Conservation (phyloP, 1,284 basidiomycete genomes). For the Cutaneotrichosporon mucoides region DNA sequence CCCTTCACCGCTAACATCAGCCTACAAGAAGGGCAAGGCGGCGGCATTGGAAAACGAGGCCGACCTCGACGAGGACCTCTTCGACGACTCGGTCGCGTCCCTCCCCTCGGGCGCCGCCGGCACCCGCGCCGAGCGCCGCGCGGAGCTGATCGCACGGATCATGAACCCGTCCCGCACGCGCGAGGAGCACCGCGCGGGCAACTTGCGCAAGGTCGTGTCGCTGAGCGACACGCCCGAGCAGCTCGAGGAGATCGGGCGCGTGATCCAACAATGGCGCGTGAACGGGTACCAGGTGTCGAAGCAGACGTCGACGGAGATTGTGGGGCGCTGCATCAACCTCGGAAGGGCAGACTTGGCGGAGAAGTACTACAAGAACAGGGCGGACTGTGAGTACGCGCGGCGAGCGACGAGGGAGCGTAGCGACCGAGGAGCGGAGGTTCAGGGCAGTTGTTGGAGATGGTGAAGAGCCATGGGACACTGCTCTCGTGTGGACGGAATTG, state of each 20-base stretch:
- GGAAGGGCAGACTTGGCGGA: conserved; percentile 20
- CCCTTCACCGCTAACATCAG: background rate
- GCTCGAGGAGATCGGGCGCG: conserved; percentile 13
- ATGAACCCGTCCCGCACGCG: conserved; percentile 4
- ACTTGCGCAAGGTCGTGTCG: conserved; percentile 21
- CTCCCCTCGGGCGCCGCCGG: background rate
- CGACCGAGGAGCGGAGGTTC: background rate
- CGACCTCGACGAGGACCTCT: conserved; percentile 15
- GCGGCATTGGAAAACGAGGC: conserved; percentile 9
- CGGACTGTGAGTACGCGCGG: conserved; percentile 11
- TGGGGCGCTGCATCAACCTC: conserved; percentile 23
- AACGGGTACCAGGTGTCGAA: conserved; percentile 10
- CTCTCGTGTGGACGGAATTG: no score
- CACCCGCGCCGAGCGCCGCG: conserved; percentile 10
- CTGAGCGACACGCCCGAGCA: conserved; percentile 16
- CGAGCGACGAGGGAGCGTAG: background rate
- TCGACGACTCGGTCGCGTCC: conserved; percentile 4
- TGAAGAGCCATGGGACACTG: no score
- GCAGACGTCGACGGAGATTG: conserved; percentile 21
- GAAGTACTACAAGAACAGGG: conserved; percentile 10
- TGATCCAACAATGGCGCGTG: conserved; percentile 19
- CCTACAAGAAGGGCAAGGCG: conserved; percentile 12
- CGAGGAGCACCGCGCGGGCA: conserved; percentile 10
- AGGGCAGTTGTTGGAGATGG: background rate
- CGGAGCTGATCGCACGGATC: conserved; percentile 3